These are phyloP conservation scores for Bryoerythrophyllum caledonicum DNA, from an alignment of 225 moss, liverwort and hornwort genomes.

Conservation along the genomic window DNA sequence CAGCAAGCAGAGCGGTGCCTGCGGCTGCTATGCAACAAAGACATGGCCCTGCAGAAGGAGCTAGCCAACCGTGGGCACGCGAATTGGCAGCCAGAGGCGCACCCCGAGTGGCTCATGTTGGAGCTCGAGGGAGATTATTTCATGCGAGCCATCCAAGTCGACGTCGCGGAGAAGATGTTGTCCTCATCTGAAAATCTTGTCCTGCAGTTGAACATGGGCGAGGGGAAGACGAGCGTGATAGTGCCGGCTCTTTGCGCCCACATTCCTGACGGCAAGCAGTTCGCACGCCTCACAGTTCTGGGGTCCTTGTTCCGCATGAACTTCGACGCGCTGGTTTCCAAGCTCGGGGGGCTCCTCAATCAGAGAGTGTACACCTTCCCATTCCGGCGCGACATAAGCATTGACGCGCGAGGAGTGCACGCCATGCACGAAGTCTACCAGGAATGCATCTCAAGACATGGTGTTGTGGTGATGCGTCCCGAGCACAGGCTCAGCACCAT, in stretches of 20 bases:
- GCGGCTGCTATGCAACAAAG: neutral
- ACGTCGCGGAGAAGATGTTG: slow-evolving; percentile 32
- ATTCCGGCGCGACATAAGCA: slow-evolving; percentile 14
- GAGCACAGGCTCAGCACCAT: slow-evolving; percentile 33
- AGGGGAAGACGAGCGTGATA: slow-evolving; percentile 46
- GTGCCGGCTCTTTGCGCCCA: slow-evolving; percentile 39
- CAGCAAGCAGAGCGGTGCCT: slow-evolving; percentile 42
- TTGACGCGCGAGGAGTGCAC: neutral
- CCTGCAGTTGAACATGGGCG: slow-evolving; percentile 49
- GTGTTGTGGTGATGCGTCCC: slow-evolving; percentile 40
- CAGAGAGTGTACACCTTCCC: slow-evolving; percentile 42
- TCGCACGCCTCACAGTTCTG: slow-evolving; percentile 39
- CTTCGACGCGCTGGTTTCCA: slow-evolving; percentile 40
- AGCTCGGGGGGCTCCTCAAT: slow-evolving; percentile 41
- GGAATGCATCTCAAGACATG: slow-evolving; percentile 21
- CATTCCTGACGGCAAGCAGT: slow-evolving; percentile 26
- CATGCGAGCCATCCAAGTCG: slow-evolving; percentile 43
- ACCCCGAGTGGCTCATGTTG: slow-evolving; percentile 41
- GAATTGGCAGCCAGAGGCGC: slow-evolving; percentile 20
- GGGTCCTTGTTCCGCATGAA: slow-evolving; percentile 39
- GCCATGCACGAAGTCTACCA: neutral
- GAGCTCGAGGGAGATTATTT: slow-evolving; percentile 44
- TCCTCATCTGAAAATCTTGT: neutral
- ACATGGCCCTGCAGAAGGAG: slow-evolving; percentile 35
- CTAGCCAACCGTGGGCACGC: neutral